Evolutionary conservation across 2,329 filamentous ascomycete species (phyloP).

Genomic region (Camillea tinctor): DNA sequence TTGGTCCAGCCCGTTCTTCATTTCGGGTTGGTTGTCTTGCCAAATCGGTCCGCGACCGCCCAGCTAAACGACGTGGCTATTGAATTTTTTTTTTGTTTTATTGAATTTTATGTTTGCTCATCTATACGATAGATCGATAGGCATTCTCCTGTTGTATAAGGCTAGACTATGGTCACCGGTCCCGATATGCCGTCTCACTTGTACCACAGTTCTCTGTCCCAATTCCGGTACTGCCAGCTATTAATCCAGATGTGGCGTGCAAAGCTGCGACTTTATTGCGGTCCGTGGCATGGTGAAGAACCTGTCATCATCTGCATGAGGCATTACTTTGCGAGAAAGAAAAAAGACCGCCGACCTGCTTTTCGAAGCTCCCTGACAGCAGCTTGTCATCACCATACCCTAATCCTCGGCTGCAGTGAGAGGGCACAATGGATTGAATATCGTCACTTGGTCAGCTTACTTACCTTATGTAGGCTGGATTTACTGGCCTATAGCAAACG

Average conservation of each 20-base stretch:
- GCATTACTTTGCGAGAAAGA: slow-evolving; percentile 5
- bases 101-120: neutral
- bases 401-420: slow-evolving; percentile 1
- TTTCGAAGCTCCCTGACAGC: neutral
- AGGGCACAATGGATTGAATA: slow-evolving; percentile 15
- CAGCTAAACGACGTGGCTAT: neutral
- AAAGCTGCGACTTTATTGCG: neutral
- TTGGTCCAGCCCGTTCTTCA: neutral
- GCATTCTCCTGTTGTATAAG: neutral
- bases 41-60: neutral
- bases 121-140: neutral
- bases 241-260: neutral
- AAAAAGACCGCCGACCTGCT: neutral
- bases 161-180: neutral
- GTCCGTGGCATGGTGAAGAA: neutral
- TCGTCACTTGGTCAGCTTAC: slow-evolving; percentile 23
- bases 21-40: neutral
- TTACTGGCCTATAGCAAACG: slow-evolving; percentile 10
- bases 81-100: neutral
- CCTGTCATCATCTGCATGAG: neutral
- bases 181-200: neutral
- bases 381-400: neutral
- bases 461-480: slow-evolving; percentile 2
- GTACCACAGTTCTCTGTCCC: neutral
- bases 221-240: neutral